A percentile compares a stretch with the other conserved stretches of the same genome.
These are phyloP conservation scores for Spongospora subterranea DNA, from an alignment of 208 protist species.

Conservation along the genomic window DNA sequence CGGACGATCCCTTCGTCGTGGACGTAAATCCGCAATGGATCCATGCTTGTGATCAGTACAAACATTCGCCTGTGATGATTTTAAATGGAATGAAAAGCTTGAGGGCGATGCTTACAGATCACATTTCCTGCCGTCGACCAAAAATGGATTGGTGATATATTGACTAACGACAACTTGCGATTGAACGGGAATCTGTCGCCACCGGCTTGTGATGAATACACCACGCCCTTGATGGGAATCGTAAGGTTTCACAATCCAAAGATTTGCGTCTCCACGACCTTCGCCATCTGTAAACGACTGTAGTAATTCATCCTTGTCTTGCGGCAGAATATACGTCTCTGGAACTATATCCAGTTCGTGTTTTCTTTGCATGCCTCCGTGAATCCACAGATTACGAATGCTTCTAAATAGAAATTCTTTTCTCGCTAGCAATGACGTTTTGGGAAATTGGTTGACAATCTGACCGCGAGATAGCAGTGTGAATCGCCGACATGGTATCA, in stretches of 20 bases:
- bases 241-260: neutral
- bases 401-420: neutral
- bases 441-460: neutral
- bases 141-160: neutral
- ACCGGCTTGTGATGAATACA: neutral
- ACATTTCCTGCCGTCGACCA: neutral
- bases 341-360: neutral
- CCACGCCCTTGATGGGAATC: neutral
- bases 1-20: slow-evolving; percentile 56
- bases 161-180: neutral
- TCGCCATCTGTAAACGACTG: neutral
- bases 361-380: neutral
- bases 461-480: neutral
- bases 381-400: neutral
- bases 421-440: neutral
- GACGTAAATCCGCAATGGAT: slow-evolving; percentile 58
- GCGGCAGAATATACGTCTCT: neutral
- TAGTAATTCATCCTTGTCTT: neutral
- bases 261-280: neutral
- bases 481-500: neutral
- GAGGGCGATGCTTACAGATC: neutral
- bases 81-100: neutral
- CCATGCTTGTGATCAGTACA: slow-evolving; percentile 27
- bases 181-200: neutral
- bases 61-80: slow-evolving; percentile 40